phyloP scores from a whole-genome alignment of 2,329 filamentous ascomycete genomes.

The Teratosphaeria nubilosa region DNA sequence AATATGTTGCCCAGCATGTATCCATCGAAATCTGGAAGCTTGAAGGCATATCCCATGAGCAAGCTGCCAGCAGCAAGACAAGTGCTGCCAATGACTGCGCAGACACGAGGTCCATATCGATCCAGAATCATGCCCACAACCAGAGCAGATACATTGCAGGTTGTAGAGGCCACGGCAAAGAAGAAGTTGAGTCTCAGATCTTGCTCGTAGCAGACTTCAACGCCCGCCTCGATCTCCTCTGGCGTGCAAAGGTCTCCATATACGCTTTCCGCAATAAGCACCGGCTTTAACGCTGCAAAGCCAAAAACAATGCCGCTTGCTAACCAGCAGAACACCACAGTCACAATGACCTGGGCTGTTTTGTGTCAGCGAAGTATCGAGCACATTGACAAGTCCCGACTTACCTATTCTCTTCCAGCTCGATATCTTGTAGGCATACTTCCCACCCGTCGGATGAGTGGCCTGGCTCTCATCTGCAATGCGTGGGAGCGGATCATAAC shows the following conservation, averaged over 20 bases:
- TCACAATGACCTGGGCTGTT: slow-evolving; percentile 54
- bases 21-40: slow-evolving; percentile 58
- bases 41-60: slow-evolving; percentile 58
- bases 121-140: slow-evolving; percentile 81
- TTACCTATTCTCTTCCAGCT: slow-evolving; percentile 23
- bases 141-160: slow-evolving; percentile 76
- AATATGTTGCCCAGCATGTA: slow-evolving; percentile 42
- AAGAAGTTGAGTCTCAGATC: slow-evolving; percentile 67
- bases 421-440: slow-evolving; percentile 42
- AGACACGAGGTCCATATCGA: slow-evolving; percentile 65
- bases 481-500: slow-evolving; percentile 39
- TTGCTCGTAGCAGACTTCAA: slow-evolving; percentile 48
- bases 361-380: neutral
- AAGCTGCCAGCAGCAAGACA: slow-evolving; percentile 61
- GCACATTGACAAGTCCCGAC: slow-evolving; percentile 1
- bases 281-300: slow-evolving; percentile 74
- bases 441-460: slow-evolving; percentile 29
- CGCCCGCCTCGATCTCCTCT: slow-evolving; percentile 39
- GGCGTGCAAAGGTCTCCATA: slow-evolving; percentile 56
- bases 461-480: slow-evolving; percentile 28
- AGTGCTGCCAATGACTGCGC: slow-evolving; percentile 56
- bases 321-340: slow-evolving; percentile 64
- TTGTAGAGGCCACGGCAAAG: slow-evolving; percentile 84
- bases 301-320: slow-evolving; percentile 74
- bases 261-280: slow-evolving; percentile 62